These are phyloP conservation scores for Parmelia sp. DNA, from an alignment of 495 filamentous ascomycete genomes.

Conservation along the genomic window DNA sequence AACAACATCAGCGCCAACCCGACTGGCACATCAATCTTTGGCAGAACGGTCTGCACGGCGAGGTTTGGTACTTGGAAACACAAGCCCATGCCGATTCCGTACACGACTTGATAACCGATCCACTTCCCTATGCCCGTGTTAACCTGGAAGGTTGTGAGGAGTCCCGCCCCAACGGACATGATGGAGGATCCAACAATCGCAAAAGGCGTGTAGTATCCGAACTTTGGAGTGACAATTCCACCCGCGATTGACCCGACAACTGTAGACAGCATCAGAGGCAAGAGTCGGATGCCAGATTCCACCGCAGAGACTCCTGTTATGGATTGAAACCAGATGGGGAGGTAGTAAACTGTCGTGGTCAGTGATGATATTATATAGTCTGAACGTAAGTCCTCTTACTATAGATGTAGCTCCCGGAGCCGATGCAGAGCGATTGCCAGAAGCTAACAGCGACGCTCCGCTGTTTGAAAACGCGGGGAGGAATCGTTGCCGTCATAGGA, in stretches of 20 bases:
- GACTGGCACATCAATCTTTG: background rate
- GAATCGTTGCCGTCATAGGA: slow-evolving; percentile 43
- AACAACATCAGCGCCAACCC: background rate
- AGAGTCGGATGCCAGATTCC: slow-evolving; percentile 31
- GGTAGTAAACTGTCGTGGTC: slow-evolving; percentile 47
- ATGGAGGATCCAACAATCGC: background rate
- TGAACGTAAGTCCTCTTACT: background rate
- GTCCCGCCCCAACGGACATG: background rate
- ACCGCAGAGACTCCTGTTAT: slow-evolving; percentile 33
- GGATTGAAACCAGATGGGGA: slow-evolving; percentile 73
- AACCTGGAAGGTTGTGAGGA: slow-evolving; percentile 16
- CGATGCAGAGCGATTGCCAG: slow-evolving; percentile 27
- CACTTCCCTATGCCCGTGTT: slow-evolving; percentile 22
- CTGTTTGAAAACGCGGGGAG: slow-evolving; percentile 49
- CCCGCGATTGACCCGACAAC: slow-evolving; percentile 30
- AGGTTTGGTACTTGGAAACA: background rate
- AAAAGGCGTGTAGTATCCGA: background rate
- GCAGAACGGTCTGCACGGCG: background rate
- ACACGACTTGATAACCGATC: background rate
- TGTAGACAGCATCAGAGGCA: slow-evolving; percentile 39
- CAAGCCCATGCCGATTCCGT: background rate
- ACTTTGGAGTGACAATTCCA: background rate
- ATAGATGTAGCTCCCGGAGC: slow-evolving; percentile 7
- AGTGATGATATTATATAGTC: slow-evolving; percentile 2
- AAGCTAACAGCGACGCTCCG: slow-evolving; percentile 46